Base-by-base conservation (phyloP, 2,329 filamentous ascomycete species). In the Tolypocladium nubicola region DNA sequence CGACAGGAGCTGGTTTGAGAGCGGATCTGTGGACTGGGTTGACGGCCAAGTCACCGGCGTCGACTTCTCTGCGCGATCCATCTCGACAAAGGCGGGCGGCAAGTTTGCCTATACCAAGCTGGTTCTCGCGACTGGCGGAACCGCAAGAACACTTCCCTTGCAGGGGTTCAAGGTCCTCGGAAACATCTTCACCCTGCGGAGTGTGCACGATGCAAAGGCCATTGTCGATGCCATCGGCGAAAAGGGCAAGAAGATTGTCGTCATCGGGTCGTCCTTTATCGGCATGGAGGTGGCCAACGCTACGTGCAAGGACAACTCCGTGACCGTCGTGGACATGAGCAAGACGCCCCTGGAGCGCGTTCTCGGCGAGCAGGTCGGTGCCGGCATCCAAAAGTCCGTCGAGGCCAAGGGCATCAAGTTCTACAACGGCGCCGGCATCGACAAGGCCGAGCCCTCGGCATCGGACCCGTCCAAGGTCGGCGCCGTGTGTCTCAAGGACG, bases 231-330 rank as follows among this genome's bases (percentile, higher is more conserved):
- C 90, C 8, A 88, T 96, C 52, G 90, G 90, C 37, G 83, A 89
- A 53, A 85, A 89, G 68, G 85, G 84, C 59, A 97, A 96, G 80
- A 97, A 96, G 72, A 85, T 99, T 63, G 90, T 96, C 52, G 80
- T 99, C 16, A 79, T 99, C 56, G 94, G 94, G 45, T 93, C 88
- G 59, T 96, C 90, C 0, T 99, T 99, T 73, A 99, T 99, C 67
- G 94, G 94, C 45, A 95, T 99, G 89, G 94, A 99, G 73, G 83
- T 95, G n/a, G 93, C 89, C 60, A 94, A 92, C 61, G 87, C 95
- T 0, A 86, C 88, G 0, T 75, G 82, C 50, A 88, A 87, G 65
- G 87, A 88, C 65, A 96, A 99, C 70, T 76, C 86, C 10, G 91
- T 99, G 19, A 88, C 88, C 9, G 84, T 97, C 45, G 78, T 99